phyloP scores from a whole-genome alignment of 129 eudicot species.

The Saposhnikovia divaricata region DNA sequence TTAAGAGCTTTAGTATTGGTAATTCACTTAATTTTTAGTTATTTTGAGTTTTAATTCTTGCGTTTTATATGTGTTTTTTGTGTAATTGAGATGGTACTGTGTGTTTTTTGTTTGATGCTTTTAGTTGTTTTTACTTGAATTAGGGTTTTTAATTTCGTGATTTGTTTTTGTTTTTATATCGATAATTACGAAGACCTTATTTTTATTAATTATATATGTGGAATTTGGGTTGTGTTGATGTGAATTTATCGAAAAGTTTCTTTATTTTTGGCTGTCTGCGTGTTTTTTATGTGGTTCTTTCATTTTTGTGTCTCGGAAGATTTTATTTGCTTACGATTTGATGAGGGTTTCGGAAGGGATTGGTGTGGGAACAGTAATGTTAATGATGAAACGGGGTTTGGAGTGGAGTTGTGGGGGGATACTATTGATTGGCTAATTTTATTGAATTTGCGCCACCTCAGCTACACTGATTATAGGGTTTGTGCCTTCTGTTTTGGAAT shows the following conservation, averaged over 20 bases:
- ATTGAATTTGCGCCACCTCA: neutral
- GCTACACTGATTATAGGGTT: neutral
- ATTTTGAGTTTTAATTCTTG: neutral
- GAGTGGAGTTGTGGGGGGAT: neutral
- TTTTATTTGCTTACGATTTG: neutral
- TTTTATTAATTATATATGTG: neutral
- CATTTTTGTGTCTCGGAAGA: neutral
- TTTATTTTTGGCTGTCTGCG: neutral
- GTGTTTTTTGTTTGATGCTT: neutral
- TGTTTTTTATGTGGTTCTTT: neutral
- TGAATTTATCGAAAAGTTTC: neutral
- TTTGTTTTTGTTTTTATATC: neutral
- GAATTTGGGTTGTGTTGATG: neutral
- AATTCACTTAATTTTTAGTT: neutral
- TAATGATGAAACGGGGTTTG: too few species aligned
- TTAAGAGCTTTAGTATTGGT: neutral
- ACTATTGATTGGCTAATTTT: neutral
- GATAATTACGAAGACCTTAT: too few species aligned
- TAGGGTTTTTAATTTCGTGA: neutral
- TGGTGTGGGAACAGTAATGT: neutral
- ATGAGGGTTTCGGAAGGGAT: slow-evolving; percentile 3
- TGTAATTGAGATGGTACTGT: neutral
- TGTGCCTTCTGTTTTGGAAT: neutral
- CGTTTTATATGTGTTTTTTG: neutral
- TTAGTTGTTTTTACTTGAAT: neutral